Conservation (phyloP, 1,284 basidiomycete species). For the Ceratobasidium sp. region DNA sequence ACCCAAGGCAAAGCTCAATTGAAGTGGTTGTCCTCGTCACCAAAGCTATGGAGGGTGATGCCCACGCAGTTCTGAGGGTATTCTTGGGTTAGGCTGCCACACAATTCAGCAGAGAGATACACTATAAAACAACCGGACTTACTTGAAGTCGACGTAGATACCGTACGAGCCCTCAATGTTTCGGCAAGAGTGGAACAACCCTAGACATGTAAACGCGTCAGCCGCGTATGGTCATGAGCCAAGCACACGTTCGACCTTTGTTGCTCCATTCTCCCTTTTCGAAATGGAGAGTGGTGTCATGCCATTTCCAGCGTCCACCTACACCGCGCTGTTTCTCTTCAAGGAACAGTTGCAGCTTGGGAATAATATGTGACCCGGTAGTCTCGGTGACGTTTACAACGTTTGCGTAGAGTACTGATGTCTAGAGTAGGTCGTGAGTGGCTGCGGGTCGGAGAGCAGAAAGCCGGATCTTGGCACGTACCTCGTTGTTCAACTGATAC, state of each 20-base stretch:
- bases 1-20: neutral
- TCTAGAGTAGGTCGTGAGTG: neutral
- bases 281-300: slow-evolving; percentile 36
- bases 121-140: neutral
- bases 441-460: neutral
- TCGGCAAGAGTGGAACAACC: slow-evolving; percentile 38
- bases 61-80: slow-evolving; percentile 31
- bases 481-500: slow-evolving; percentile 38
- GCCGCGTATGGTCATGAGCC: neutral
- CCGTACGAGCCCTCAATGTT: slow-evolving; percentile 22
- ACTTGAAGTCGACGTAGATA: slow-evolving; percentile 41
- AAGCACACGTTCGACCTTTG: neutral
- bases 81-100: slow-evolving; percentile 25
- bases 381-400: slow-evolving; percentile 38
- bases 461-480: neutral
- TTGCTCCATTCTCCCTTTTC: slow-evolving; percentile 36
- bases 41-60: slow-evolving; percentile 36
- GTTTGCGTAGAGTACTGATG: slow-evolving; percentile 35
- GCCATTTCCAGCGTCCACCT: slow-evolving; percentile 35
- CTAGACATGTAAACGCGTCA: neutral
- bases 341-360: slow-evolving; percentile 31
- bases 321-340: slow-evolving; percentile 31
- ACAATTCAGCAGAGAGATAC: neutral
- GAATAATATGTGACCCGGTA: slow-evolving; percentile 20
- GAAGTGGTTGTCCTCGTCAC: slow-evolving; percentile 29